A percentile compares a stretch with the other conserved stretches of the same genome.
Evolutionary conservation across 2,329 filamentous ascomycete genomes (phyloP).

Genomic region (Trichoderma aggressivum): DNA sequence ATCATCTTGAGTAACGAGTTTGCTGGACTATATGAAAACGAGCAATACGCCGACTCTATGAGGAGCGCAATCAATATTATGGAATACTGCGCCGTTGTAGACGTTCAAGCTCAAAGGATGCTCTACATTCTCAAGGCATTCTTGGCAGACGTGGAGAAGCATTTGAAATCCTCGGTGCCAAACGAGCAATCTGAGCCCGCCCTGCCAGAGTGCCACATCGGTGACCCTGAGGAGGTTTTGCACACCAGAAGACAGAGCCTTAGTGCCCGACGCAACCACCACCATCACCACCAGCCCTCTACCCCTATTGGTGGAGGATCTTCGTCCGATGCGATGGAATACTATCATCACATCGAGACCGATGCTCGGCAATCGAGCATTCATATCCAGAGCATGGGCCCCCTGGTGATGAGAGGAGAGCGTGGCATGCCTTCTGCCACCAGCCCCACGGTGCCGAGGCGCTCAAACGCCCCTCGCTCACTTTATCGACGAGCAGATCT

Average conservation of each 20-base stretch:
- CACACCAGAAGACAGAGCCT: conserved; percentile 13
- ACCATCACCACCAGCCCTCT: conserved; percentile 6
- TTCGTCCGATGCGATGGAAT: conserved; percentile 5
- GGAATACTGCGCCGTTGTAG: conserved; percentile 45
- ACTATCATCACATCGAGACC: not conserved
- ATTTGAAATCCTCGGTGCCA: not conserved
- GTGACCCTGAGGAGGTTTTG: conserved; percentile 12
- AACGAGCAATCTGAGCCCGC: not conserved
- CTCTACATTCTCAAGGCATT: conserved; percentile 50
- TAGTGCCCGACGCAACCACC: not conserved
- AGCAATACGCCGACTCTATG: conserved; percentile 40
- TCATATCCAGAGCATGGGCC: not conserved
- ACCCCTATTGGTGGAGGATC: not conserved
- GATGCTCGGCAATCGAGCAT: not conserved
- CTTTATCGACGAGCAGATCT: not conserved
- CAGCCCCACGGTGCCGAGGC: not conserved
- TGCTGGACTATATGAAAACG: conserved; percentile 45
- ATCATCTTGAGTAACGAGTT: conserved; percentile 57
- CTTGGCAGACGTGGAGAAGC: conserved; percentile 24
- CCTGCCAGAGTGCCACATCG: not conserved
- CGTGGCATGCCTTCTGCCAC: not conserved
- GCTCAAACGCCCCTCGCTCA: not conserved
- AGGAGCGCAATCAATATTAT: conserved; percentile 46
- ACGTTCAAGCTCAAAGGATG: conserved; percentile 49
- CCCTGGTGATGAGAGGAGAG: not conserved